phyloP scores from a whole-genome alignment of 495 filamentous ascomycete species.

The Penicillium diatomitis region DNA sequence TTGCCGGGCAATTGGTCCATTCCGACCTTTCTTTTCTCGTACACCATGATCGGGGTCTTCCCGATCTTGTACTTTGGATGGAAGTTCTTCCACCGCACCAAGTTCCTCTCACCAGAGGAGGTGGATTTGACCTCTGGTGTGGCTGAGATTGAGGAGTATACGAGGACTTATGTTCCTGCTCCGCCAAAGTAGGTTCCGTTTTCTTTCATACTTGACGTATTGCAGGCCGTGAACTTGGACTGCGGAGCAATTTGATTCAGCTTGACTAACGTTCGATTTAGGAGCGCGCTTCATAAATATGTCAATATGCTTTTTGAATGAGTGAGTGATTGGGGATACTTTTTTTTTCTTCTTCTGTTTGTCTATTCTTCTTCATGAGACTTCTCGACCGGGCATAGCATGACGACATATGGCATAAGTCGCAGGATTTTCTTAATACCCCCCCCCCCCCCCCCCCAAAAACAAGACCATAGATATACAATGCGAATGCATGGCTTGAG shows the following conservation, averaged over 20 bases:
- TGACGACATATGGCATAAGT: too few species aligned
- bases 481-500: not conserved
- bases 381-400: too few species aligned
- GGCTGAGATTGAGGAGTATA: slow-evolving; percentile 70
- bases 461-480: not conserved
- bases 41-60: slow-evolving; percentile 59
- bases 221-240: too few species aligned
- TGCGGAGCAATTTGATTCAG: too few species aligned
- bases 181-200: slow-evolving; percentile 45
- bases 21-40: slow-evolving; percentile 69
- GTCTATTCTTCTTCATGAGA: too few species aligned
- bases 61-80: slow-evolving; percentile 60
- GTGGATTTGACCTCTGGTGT: slow-evolving; percentile 55
- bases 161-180: slow-evolving; percentile 47
- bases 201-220: not conserved
- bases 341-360: too few species aligned
- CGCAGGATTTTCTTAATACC: too few species aligned
- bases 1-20: slow-evolving; percentile 62
- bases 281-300: slow-evolving; percentile 19
- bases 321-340: not conserved
- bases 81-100: slow-evolving; percentile 61
- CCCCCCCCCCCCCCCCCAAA: too few species aligned
- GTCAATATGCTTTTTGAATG: slow-evolving; percentile 12
- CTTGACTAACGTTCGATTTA: slow-evolving; percentile 8
- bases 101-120: slow-evolving; percentile 45